These are phyloP conservation scores for Ustilago hordei DNA, from an alignment of 1,284 basidiomycete genomes.

Conservation along the genomic window DNA sequence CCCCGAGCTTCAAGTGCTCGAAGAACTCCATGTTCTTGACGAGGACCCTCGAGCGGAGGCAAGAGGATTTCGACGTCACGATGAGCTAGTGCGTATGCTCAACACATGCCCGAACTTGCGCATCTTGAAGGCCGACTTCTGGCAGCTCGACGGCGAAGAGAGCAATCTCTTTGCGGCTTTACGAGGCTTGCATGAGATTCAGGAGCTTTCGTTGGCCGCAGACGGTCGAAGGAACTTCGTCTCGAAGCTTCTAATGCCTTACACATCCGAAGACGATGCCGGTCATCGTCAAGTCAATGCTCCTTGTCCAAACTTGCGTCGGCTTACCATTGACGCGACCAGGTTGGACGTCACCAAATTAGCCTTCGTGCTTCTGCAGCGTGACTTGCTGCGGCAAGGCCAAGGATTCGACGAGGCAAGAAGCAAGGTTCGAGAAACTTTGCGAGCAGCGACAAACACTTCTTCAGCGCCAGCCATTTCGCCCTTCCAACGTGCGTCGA, in stretches of 20 bases:
- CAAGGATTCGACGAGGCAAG: background rate
- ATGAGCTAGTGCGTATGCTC: background rate
- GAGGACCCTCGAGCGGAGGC: background rate
- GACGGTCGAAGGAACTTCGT: background rate
- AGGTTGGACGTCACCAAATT: background rate
- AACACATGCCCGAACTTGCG: conserved; percentile 6
- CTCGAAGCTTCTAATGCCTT: conserved; percentile 1
- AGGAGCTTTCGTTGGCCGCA: background rate
- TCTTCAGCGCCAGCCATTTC: background rate
- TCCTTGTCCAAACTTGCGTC: background rate
- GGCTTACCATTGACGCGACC: background rate
- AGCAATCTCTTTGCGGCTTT: background rate
- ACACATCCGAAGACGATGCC: background rate
- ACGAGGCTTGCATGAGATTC: background rate
- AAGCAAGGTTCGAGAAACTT: background rate
- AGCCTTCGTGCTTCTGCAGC: background rate
- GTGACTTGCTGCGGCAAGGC: conserved; percentile 4
- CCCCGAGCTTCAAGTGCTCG: background rate
- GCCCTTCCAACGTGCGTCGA: conserved; percentile 7
- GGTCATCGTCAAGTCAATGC: background rate
- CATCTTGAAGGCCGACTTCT: background rate
- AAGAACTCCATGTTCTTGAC: background rate
- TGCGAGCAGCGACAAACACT: too few relatives aligned
- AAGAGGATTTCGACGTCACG: background rate
- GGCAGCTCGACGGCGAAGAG: background rate